Evolutionary conservation across 495 filamentous ascomycete genomes (phyloP).

Genomic region (Penicillium atrosanguineum): DNA sequence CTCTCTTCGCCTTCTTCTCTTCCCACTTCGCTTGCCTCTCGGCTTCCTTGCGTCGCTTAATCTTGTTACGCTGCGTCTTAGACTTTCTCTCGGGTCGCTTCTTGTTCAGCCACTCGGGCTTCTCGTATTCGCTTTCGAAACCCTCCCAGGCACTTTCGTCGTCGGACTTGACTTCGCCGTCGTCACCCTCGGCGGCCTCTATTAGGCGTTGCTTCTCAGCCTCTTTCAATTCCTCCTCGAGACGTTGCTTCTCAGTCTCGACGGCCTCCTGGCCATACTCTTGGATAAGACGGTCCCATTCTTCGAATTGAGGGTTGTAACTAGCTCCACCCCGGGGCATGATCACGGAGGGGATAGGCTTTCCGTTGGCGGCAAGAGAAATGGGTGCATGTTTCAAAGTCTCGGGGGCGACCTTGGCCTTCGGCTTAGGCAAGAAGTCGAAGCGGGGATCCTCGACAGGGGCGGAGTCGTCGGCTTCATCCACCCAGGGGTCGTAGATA

Average conservation of each 20-base stretch:
- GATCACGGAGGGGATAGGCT: slow-evolving; percentile 70
- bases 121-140: slow-evolving; percentile 68
- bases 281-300: slow-evolving; percentile 74
- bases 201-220: slow-evolving; percentile 47
- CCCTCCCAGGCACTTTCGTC: slow-evolving; percentile 90
- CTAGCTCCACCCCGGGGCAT: slow-evolving; percentile 77
- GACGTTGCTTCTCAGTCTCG: slow-evolving; percentile 72
- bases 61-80: slow-evolving; percentile 78
- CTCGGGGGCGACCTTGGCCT: slow-evolving; percentile 66
- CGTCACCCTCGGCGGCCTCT: slow-evolving; percentile 62
- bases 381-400: slow-evolving; percentile 76
- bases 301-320: slow-evolving; percentile 85
- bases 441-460: slow-evolving; percentile 49
- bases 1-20: slow-evolving; percentile 65
- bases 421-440: slow-evolving; percentile 60
- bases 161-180: slow-evolving; percentile 69
- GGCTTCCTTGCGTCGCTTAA: slow-evolving; percentile 81
- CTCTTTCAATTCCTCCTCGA: slow-evolving; percentile 65
- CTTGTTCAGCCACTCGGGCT: slow-evolving; percentile 58
- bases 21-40: slow-evolving; percentile 71
- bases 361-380: slow-evolving; percentile 75
- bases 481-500: slow-evolving; percentile 76
- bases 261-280: slow-evolving; percentile 76
- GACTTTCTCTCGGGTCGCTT: slow-evolving; percentile 82
- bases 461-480: slow-evolving; percentile 38